These are phyloP conservation scores for Leccinum boreale DNA, from an alignment of 768 basidiomycete species.

Conservation along the genomic window DNA sequence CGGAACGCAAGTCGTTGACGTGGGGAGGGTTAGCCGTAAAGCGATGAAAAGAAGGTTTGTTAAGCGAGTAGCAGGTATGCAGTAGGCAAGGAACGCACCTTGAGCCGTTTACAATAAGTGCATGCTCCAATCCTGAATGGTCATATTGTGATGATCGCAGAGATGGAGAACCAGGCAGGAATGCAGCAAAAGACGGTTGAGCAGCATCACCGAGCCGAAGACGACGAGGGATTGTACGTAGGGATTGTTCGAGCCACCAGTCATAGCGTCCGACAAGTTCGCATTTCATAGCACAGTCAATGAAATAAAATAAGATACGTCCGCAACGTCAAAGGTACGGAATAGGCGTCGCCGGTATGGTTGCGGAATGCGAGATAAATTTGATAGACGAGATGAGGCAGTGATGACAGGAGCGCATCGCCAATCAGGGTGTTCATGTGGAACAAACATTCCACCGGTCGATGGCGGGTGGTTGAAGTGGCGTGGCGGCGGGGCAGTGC, in stretches of 20 bases:
- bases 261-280: conserved; percentile 3
- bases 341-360: neutral
- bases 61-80: conserved; percentile 19
- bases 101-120: conserved; percentile 83
- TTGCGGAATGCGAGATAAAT: neutral
- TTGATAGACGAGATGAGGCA: conserved; percentile 4
- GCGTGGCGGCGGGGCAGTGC: conserved; percentile 12
- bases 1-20: neutral
- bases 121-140: conserved; percentile 70
- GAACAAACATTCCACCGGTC: conserved; percentile 4
- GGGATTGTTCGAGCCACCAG: neutral
- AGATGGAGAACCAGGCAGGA: conserved; percentile 5
- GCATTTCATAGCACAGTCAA: conserved; percentile 1
- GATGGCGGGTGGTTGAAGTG: conserved; percentile 1
- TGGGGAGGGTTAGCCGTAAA: conserved; percentile 8
- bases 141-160: conserved; percentile 4
- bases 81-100: conserved; percentile 47
- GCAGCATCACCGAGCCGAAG: conserved; percentile 16
- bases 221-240: neutral
- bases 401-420: conserved; percentile 2
- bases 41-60: conserved; percentile 9
- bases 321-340: neutral
- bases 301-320: neutral
- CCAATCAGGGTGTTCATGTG: conserved; percentile 12
- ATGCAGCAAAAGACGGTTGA: conserved; percentile 3